Conservation (phyloP, 2,329 filamentous ascomycete species). For the Aspergillus sp. region DNA sequence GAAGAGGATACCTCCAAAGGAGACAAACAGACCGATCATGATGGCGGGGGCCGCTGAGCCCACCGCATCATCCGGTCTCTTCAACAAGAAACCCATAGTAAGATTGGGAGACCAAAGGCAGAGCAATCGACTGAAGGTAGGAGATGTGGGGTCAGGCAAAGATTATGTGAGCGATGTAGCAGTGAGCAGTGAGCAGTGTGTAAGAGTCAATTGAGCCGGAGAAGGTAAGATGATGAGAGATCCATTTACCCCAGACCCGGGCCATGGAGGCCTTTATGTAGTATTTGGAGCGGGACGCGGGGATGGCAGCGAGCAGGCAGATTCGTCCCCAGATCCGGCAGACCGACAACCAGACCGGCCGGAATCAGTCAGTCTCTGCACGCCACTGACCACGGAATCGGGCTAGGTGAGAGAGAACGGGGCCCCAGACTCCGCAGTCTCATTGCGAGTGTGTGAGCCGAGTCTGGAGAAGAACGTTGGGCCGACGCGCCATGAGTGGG, state of each 20-base stretch:
- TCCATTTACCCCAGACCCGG: neutral
- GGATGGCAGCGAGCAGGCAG: slow-evolving; percentile 8
- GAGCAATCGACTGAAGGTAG: neutral
- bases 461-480: slow-evolving; percentile 1
- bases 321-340: slow-evolving; percentile 12
- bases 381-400: neutral
- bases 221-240: slow-evolving; percentile 4
- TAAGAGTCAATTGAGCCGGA: neutral
- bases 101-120: neutral
- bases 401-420: slow-evolving; percentile 1
- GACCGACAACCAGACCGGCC: slow-evolving; percentile 8
- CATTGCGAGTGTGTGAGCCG: neutral
- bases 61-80: slow-evolving; percentile 48
- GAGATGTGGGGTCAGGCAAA: neutral
- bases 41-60: slow-evolving; percentile 53
- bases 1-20: slow-evolving; percentile 61
- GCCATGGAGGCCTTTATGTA: slow-evolving; percentile 11
- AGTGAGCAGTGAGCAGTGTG: neutral
- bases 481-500: neutral
- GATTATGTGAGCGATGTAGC: neutral
- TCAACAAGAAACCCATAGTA: slow-evolving; percentile 47
- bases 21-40: slow-evolving; percentile 59
- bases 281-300: neutral
- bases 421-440: slow-evolving; percentile 1
- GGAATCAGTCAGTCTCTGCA: slow-evolving; percentile 14